These are phyloP conservation scores for Halophytophthora polymorphica DNA, from an alignment of 352 stramenopile species.

Conservation along the genomic window DNA sequence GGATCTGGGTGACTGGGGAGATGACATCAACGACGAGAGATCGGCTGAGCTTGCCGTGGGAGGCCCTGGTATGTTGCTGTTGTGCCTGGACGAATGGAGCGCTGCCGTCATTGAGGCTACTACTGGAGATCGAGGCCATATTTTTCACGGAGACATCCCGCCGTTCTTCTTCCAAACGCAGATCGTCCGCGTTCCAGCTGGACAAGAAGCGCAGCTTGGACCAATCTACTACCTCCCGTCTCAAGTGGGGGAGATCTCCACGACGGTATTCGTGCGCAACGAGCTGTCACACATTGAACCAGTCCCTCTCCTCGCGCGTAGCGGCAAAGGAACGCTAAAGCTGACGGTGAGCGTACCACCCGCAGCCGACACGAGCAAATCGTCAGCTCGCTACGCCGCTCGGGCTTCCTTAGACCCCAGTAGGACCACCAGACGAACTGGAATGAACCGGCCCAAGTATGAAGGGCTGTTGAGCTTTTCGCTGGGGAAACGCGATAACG, in stretches of 20 bases:
- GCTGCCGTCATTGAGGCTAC: conserved; percentile 11
- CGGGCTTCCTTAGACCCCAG: neutral
- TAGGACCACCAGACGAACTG: neutral
- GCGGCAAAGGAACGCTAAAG: conserved; percentile 35
- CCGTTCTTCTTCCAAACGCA: conserved; percentile 35
- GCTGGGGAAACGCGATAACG: conserved; percentile 4
- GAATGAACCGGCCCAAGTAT: conserved; percentile 3
- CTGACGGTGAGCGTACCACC: conserved; percentile 10
- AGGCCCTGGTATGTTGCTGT: conserved; percentile 14
- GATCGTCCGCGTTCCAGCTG: conserved; percentile 23
- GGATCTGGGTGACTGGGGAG: neutral
- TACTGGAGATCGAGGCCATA: conserved; percentile 1
- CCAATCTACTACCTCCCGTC: conserved; percentile 68
- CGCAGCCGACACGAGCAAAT: neutral
- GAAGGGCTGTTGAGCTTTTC: conserved; percentile 18
- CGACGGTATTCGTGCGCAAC: conserved; percentile 52
- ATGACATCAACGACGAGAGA: neutral
- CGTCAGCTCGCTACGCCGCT: conserved; percentile 1
- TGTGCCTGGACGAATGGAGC: conserved; percentile 42
- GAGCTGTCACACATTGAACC: conserved; percentile 65
- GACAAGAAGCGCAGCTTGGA: conserved; percentile 29
- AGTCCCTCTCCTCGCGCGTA: conserved; percentile 31
- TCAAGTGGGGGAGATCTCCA: conserved; percentile 24
- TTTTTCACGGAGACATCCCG: conserved; percentile 14
- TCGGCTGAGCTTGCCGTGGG: neutral